Conservation (phyloP, 805 yeast species). For the Wickerhamomyces bovis region DNA sequence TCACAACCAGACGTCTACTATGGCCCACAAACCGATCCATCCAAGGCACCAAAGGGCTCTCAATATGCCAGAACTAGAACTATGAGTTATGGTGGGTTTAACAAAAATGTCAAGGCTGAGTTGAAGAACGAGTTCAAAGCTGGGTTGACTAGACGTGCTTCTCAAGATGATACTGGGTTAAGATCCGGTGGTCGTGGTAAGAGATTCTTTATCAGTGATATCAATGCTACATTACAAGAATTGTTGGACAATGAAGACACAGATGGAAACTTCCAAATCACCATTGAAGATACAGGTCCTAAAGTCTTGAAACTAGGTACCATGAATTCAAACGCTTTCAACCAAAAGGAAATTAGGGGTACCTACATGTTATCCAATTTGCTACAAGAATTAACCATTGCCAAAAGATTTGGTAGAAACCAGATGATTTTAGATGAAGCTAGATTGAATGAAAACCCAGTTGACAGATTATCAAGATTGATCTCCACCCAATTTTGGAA, state of each 20-base stretch:
- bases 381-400: slow-evolving; percentile 83
- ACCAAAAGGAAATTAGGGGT: slow-evolving; percentile 69
- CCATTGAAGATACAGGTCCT: slow-evolving; percentile 81
- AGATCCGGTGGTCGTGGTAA: slow-evolving; percentile 30
- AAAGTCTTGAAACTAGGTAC: slow-evolving; percentile 78
- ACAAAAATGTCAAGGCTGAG: slow-evolving; percentile 12
- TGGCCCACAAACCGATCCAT: slow-evolving; percentile 56
- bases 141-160: slow-evolving; percentile 41
- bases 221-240: slow-evolving; percentile 64
- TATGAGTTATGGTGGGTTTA: slow-evolving; percentile 38
- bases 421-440: slow-evolving; percentile 79
- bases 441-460: slow-evolving; percentile 83
- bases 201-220: slow-evolving; percentile 63
- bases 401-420: slow-evolving; percentile 71
- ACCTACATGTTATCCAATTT: slow-evolving; percentile 85
- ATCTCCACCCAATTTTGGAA: slow-evolving; percentile 79
- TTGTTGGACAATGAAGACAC: slow-evolving; percentile 77
- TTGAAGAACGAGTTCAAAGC: slow-evolving; percentile 19
- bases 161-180: slow-evolving; percentile 43
- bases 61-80: slow-evolving; percentile 51
- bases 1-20: slow-evolving; percentile 66
- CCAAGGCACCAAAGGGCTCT: slow-evolving; percentile 34
- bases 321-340: slow-evolving; percentile 76
- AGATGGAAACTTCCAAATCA: slow-evolving; percentile 76
- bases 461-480: slow-evolving; percentile 63